Base-by-base conservation (phyloP, 768 basidiomycete genomes). In the Tremella fuciformis region DNA sequence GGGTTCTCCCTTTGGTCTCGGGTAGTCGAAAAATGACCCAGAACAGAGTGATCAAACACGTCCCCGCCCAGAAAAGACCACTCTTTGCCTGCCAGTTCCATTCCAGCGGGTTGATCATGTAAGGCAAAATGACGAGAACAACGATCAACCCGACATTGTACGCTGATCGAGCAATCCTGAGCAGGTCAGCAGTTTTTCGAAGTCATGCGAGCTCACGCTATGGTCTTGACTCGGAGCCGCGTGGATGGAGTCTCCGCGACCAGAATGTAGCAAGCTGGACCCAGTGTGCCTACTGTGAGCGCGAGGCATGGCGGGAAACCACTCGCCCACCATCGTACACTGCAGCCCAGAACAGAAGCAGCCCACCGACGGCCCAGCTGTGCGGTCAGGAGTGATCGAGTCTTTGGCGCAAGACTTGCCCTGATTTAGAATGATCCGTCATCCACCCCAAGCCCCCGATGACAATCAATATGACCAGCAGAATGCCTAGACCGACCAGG, bases 161-260 rank as follows among this genome's bases (percentile, higher is more conserved):
- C 15, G 42, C 22, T 22, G 22, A 24, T 4, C 42, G 42, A 18
- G 42, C 18, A 8, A 46, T 22, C 42, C 15, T 22, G 22, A 21
- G 22, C 15, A 50, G 15, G n/a, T 15, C 16, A 50, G 22, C 15
- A 21, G 24, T 15, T 8, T 8, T 8, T 13, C 16, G 48, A 15
- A 8, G 21, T 18, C 15, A 65, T 39, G 16, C 18, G 40, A 50
- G 54, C 65, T 66, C 58, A 53, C 63, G 60, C 64, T 57, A 58
- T 69, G 29, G 77, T 75, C 69, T 79, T 78, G 51, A 65, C 61
- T n/a, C 74, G 68, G 4, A 78, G 64, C 18, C 76, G 69, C 15
- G 71, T 76, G 13, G 75, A 76, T 0, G 69, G 62, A 25, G 74
- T 55, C 59, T 77, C 77, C 11, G 66, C 71, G 37, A 78, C 73